Base-by-base conservation (phyloP, 768 basidiomycete species). In the Leucocoprinus leucothites region DNA sequence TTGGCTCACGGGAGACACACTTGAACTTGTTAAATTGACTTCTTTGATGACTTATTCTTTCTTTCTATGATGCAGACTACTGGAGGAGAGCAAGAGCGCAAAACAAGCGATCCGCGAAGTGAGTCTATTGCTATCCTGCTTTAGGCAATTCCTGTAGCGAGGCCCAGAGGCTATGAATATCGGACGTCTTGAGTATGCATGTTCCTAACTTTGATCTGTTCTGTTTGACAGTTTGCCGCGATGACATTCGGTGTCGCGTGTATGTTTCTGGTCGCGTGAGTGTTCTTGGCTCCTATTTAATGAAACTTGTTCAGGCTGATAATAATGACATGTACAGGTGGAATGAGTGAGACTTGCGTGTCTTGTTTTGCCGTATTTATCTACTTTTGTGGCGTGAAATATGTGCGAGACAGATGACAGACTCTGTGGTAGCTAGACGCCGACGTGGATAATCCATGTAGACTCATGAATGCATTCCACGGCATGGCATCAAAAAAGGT, bases 231-330 rank as follows among this genome's bases (percentile, higher is more conserved):
- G 92, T 94, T 95, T 72, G 87, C 79, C 57, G 93, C 92, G 57
- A 95, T 96, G 93, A 82, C 82, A 46, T 81, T 96, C 68, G 93
- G 93, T 26, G 93, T 95, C 61, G 67, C 81, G 65, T 94, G 92
- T 76, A 96, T 96, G 93, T 87, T 92, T 69, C 68, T 89, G 66
- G 91, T 93, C 67, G 91, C 91, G 89, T 93, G 80, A 84, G 89
- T 82, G 60, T 48, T 48, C 60, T 50, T 47, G 26, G 40, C 5
- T 19, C 22, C n/a, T 13, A 38, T n/a, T 26, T 38, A 43, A 25
- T 16, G 11, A 45, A 8, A 13, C 2, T 13, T 48, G 31, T 31
- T 38, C 38, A 4, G 13, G 22, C 48, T 25, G 16, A 24, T 38
- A 42, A 9, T n/a, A n/a, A 16, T 7, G 6, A 8, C n/a, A 9